These are phyloP conservation scores for Candida tibetensis DNA, from an alignment of 805 yeast species.

Conservation along the genomic window DNA sequence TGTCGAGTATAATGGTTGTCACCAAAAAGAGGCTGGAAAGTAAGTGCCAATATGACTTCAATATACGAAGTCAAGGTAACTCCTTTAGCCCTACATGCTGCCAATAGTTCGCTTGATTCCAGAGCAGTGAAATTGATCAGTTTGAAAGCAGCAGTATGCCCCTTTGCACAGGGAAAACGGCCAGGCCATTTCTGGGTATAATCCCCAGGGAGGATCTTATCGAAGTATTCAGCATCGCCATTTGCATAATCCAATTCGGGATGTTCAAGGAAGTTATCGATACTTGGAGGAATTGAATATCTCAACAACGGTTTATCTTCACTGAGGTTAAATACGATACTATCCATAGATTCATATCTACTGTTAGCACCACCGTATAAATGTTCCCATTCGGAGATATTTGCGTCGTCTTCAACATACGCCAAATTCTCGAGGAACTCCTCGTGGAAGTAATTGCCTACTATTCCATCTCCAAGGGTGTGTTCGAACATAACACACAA, in stretches of 20 bases:
- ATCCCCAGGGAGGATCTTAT: conserved; percentile 18
- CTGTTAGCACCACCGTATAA: conserved; percentile 10
- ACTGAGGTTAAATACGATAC: conserved; percentile 20
- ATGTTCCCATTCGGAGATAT: conserved; percentile 5
- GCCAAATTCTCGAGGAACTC: conserved; percentile 28
- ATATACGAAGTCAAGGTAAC: conserved; percentile 36
- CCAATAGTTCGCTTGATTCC: conserved; percentile 21
- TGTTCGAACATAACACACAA: conserved; percentile 34
- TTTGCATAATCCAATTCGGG: conserved; percentile 23
- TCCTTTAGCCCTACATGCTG: conserved; percentile 24
- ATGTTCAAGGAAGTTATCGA: conserved; percentile 29
- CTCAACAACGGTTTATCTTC: conserved; percentile 18
- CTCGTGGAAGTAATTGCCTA: conserved; percentile 34
- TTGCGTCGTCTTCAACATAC: conserved; percentile 10
- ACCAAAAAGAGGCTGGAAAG: conserved; percentile 30
- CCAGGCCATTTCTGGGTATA: conserved; percentile 30
- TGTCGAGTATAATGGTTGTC: conserved; percentile 20
- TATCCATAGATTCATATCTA: conserved; percentile 1
- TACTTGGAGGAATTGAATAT: conserved; percentile 35
- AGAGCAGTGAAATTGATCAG: conserved; percentile 24
- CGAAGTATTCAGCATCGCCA: conserved; percentile 24
- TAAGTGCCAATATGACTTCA: conserved; percentile 21
- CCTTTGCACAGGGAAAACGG: conserved; percentile 19
- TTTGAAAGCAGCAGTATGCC: conserved; percentile 23
- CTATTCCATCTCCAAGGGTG: conserved; percentile 39